Conservation (phyloP, 768 basidiomycete species). For the Mycena belliarum region DNA sequence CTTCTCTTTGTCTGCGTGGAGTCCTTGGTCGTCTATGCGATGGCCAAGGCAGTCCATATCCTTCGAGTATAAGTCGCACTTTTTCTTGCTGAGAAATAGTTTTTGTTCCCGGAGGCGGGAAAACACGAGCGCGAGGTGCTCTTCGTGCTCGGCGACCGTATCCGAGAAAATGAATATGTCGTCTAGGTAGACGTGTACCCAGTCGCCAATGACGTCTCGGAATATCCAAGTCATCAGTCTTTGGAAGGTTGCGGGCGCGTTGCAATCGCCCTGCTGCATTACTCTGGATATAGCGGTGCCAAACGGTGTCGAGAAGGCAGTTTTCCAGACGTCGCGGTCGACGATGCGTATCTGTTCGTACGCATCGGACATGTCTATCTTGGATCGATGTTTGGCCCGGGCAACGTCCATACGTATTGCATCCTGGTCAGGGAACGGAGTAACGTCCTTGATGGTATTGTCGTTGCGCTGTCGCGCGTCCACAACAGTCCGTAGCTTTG, state of each 20-base stretch:
- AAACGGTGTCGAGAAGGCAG: constrained; percentile 27
- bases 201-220: constrained; percentile 34
- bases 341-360: constrained; percentile 36
- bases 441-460: constrained; percentile 31
- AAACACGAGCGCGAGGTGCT: constrained; percentile 34
- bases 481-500: constrained; percentile 25
- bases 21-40: constrained; percentile 33
- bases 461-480: constrained; percentile 38
- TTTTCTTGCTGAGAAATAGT: constrained; percentile 32
- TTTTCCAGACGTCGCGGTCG: constrained; percentile 23
- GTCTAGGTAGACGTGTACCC: constrained; percentile 45
- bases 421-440: too few relatives aligned
- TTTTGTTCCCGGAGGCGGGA: constrained; percentile 25
- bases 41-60: constrained; percentile 15
- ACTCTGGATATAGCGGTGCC: not conserved
- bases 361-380: constrained; percentile 35
- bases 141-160: constrained; percentile 37
- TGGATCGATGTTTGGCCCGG: not conserved
- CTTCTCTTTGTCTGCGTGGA: constrained; percentile 29
- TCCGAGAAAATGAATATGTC: constrained; percentile 43
- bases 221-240: constrained; percentile 43
- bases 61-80: constrained; percentile 28
- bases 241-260: constrained; percentile 49
- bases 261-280: constrained; percentile 39
- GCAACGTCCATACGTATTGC: too few relatives aligned